Evolutionary conservation across 2,329 filamentous ascomycete genomes (phyloP), one percentile per base, ranked within the genome.

Genomic region (Uncinocarpus reesii): DNA sequence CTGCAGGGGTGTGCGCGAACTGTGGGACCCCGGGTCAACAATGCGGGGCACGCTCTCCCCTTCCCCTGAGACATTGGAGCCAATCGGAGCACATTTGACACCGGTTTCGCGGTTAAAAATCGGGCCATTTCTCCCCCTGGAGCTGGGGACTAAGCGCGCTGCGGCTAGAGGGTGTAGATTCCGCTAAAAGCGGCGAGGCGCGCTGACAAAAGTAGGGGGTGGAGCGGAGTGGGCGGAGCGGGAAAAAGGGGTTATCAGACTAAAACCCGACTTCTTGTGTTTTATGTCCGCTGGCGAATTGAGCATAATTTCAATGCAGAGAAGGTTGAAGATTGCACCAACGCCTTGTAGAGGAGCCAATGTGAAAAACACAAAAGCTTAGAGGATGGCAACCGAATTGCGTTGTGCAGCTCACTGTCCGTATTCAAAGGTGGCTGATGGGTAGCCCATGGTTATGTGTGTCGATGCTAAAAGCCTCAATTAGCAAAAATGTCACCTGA

Each of bases 141-240:
- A n/a, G 26, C 44, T 32, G 34, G 13, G 28, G 6, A 6, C 13
- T 40, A 35, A 36, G 16, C 35, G 36, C 46, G 31, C 23, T n/a
- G 18, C 28, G 28, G 18, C 32, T 42, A 37, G 28, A 35, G 21
- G 37, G 15, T 6, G 7, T 2, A 23, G 7, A 6, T 36, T 20
- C 46, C 37, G 46, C 31, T 42, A 48, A 48, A 48, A 48, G 46
- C 46, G 46, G 46, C 46, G 28, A 32, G 37, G 3, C 15, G 31
- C 2, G 20, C 21, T 26, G 11, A n/a, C 29, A 26, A 29, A 26
- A 28, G 5, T 32, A 16, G 6, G 35, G 46, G 38, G 46, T 29
- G 46, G 37, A 20, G 46, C 46, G 46, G 46, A 48, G 23, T 13
- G 28, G 37, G 46, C 44, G 46, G 38, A 42, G 36, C 45, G 37